Evolutionary conservation across 2,329 filamentous ascomycete genomes (phyloP), one percentile per base, ranked within the genome.

Genomic region (Penicillium vulpinum): DNA sequence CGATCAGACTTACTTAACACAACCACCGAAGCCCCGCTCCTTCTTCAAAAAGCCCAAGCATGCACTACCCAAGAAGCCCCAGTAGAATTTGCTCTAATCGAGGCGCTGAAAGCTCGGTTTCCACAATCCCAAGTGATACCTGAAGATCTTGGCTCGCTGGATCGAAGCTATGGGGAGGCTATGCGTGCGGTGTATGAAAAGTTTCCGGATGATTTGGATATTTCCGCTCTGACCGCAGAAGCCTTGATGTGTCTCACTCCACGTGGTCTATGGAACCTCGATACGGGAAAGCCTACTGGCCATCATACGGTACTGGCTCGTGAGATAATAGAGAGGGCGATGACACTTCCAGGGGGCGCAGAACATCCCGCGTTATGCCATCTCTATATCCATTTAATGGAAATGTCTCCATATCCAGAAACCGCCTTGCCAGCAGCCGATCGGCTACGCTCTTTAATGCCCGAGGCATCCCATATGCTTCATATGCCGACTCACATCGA

Each of bases 341-440:
- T 36, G 16, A 36, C 16, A 3, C 16, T 18, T 18, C 35, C 35
- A 4, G 35, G 35, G 16, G 35, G 29, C 7, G 10, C 11, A 9
- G 9, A 49, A 4, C 47, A 39, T 29, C 33, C 47, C 6, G 47
- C 47, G 13, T 40, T 50, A 9, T 50, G 33, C 11, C 47, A 50
- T 15, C 47, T 50, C 24, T 50, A 50, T 24, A 50, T 50, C 13
- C 47, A 50, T n/a, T 28, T 50, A 6, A 50, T 50, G 47, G 47
- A 41, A n/a, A 51, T 51, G 36, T 41, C 47, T 5, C 47, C 36
- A 6, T 41, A 51, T 6, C 47, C 47, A 15, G 47, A 51, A 29
- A 39, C 31, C 18, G 47, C 36, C 10, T 10, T 51, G 7, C 47
- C 47, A 4, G 47, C 47, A 5, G 36, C 36, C 9, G 16, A 39